phyloP scores from a whole-genome alignment of 352 stramenopile genomes.

The Ochromonadaceae sp. region DNA sequence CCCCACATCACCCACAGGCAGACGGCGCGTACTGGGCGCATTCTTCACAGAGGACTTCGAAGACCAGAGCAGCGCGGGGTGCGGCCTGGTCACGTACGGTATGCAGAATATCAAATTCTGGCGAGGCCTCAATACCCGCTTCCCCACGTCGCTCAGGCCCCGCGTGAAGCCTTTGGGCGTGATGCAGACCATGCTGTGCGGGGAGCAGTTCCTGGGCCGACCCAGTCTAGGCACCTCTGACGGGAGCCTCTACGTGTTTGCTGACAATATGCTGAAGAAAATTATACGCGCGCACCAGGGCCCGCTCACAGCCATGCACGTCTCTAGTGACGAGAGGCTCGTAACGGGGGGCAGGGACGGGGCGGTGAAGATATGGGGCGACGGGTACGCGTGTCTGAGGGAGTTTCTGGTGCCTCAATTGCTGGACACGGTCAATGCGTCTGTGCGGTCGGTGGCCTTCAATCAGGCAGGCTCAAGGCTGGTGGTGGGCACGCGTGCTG shows the following conservation, averaged over 20 bases:
- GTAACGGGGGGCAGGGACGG: constrained; percentile 35
- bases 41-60: background rate
- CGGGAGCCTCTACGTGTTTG: no score
- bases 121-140: no score
- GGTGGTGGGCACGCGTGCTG: constrained; percentile 22
- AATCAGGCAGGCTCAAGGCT: constrained; percentile 14
- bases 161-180: no score
- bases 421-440: constrained; percentile 17
- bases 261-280: no score
- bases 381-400: constrained; percentile 19
- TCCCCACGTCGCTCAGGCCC: no score
- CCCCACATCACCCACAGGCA: no score
- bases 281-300: no score
- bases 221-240: no score
- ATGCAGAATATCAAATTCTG: background rate
- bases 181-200: no score
- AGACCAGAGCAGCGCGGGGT: no score
- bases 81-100: background rate
- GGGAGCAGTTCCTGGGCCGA: no score
- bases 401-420: constrained; percentile 26
- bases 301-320: constrained; percentile 25
- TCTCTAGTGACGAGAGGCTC: constrained; percentile 16
- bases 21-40: background rate
- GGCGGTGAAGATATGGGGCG: constrained; percentile 30
- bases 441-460: no score